Evolutionary conservation across 768 basidiomycete genomes (phyloP), one percentile per base, ranked within the genome.

Genomic region (Sporobolomyces roseus): DNA sequence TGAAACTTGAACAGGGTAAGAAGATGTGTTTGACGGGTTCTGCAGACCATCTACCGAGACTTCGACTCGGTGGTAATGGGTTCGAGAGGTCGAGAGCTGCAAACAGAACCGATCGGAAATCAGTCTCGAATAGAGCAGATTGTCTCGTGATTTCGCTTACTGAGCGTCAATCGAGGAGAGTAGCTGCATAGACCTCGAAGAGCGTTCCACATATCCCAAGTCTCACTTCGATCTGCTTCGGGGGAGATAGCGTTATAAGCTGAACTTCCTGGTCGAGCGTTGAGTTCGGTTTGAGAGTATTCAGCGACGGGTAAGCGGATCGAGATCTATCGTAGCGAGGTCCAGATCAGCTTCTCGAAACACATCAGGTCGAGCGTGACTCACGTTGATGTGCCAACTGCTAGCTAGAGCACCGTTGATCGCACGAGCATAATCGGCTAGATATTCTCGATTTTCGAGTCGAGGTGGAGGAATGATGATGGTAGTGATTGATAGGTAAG

Each of bases 121-220:
- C 0, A 33, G 23, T 32, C 3, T 33, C 23, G 38, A 19, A 41
- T 17, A 9, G 9, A 9, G 33, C 7, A 23, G 19, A 21, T 30
- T 35, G 43, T 30, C 7, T 30, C 35, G 43, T 25, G 25, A 38
- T 13, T 23, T 10, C 12, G 38, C 79, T 75, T 60, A 80, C 80
- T 79, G 45, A 81, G 75, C 17, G 77, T 74, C 35, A 82, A 71
- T 16, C 81, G 74, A 4, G 78, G 77, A 48, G 79, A 78, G 78
- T 93, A 94, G 65, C 87, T 87, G 78, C 96, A 99, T 38, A 94
- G 84, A 4, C 88, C 87, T 68, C 93, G 83, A 65, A 99, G 90
- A 53, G 88, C 83, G 78, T 98, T 96, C 96, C 96, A 99, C 86
- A 93, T 94, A 78, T 98, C 96, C 94, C 96, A 99, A 0, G 89